Evolutionary conservation across 148 eudicot genomes (phyloP).

Genomic region (Beta vulgaris): DNA sequence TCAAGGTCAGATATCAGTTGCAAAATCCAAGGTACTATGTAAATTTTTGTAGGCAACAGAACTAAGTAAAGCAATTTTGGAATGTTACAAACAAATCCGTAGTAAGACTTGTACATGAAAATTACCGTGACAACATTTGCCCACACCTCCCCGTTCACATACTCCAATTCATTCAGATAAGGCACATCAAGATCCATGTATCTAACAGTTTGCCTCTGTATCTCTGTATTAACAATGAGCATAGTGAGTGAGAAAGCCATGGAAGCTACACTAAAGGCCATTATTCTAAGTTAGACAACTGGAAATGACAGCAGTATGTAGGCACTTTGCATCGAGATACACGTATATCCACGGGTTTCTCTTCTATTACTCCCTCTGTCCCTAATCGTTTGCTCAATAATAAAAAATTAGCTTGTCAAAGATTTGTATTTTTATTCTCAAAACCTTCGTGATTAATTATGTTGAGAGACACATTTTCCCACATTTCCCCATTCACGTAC

Average conservation of each 20-base stretch:
- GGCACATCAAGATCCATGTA: constrained; percentile 60
- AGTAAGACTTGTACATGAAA: neutral
- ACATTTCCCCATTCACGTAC: constrained; percentile 79
- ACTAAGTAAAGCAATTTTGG: neutral
- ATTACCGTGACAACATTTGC: constrained; percentile 83
- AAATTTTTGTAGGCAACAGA: neutral
- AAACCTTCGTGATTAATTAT: too few relatives aligned
- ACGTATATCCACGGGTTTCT: too few relatives aligned
- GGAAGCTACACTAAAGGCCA: neutral
- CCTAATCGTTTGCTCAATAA: too few relatives aligned
- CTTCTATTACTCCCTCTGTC: too few relatives aligned
- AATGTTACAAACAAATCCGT: neutral
- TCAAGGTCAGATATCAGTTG: constrained; percentile 5
- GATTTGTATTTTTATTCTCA: too few relatives aligned
- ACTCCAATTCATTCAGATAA: constrained; percentile 86
- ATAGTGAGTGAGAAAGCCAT: constrained; percentile 4
- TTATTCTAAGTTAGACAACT: neutral
- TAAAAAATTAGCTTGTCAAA: too few relatives aligned
- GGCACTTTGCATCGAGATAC: neutral
- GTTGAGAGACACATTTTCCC: constrained; percentile 99
- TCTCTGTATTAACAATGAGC: constrained; percentile 44
- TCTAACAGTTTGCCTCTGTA: constrained; percentile 46
- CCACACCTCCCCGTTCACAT: constrained; percentile 83
- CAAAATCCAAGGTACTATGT: neutral
- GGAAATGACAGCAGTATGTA: neutral